Base-by-base conservation (phyloP, 768 basidiomycete genomes). In the Lyophyllum semitale region DNA sequence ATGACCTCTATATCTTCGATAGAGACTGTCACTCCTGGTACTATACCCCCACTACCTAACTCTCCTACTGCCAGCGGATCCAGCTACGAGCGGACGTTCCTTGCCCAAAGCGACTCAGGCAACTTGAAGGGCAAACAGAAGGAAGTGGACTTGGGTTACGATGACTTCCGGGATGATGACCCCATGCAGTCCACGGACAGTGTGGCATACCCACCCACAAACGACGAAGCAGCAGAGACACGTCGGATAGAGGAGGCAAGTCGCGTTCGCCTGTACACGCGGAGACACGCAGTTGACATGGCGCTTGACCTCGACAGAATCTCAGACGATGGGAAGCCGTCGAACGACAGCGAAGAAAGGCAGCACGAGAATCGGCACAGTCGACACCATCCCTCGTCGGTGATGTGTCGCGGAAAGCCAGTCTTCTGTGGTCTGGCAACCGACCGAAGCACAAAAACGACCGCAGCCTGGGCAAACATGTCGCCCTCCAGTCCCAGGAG, bases 311-410 rank as follows among this genome's bases (percentile, higher is more conserved):
- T 61, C 49, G 30, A 50, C 68, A 93, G 91, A 93, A 84, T 55
- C 76, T 94, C 25, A 78, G 80, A 60, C 80, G 81, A 40, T 93
- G 91, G 92, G 91, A 93, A 62, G 73, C 84, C 43, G 84, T 84
- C 37, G 91, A 93, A 64, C 80, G 88, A 18, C 85, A 84, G 61
- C 81, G 89, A 55, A 82, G 91, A 73, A 92, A 86, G 70, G 78
- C 81, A 32, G 85, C 82, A 3, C 80, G 91, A 52, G 87, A 85
- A 53, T 84, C 87, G 4, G 48, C 59, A 23, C 48, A 59, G 35
- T 41, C 62, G 23, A 55, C 68, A 12, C 63, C 78, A 4, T 84
- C 88, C 3, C 61, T 88, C n/a, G 68, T 90, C 35, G 70, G 74
- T 20, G 80, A 81, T 54, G 78, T 89, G 54, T 80, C 84, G 30